Base-by-base conservation (phyloP, 73 alveolate genomes). In the Breviolum minutum region DNA sequence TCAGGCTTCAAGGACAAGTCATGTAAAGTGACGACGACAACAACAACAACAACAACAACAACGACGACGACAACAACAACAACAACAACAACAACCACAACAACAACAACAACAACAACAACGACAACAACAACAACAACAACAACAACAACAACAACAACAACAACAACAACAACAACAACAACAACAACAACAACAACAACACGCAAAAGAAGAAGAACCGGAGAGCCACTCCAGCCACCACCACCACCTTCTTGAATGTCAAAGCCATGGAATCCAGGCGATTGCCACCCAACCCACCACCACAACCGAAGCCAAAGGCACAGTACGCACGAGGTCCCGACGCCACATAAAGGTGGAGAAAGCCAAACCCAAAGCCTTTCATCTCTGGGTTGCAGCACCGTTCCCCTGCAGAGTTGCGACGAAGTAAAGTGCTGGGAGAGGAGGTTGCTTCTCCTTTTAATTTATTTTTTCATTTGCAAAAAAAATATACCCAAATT, bases 321-420 rank as follows among this genome's bases (percentile, higher is more conserved):
- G 2, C 7, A 26, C 92, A 83, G 62, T 76, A 83, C 1, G 92
- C 92, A 1, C 61, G 48, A 6, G 92, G 92, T 19, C 92, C 92
- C 26, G 92, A 54, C 12, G 92, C 92, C 60, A 83, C 92, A 22
- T 83, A 83, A 74, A 83, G 7, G 8, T 83, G 92, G 29, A n/a
- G n/a, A n/a, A n/a, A n/a, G n/a, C n/a, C n/a, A n/a, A n/a, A n/a
- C n/a, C 62, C 92, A 24, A 54, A 26, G 1, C 63, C 68, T 60
- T 29, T 17, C 90, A 48, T 17, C 71, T 26, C n/a, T 22, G 17
- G 17, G 54, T 40, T 40, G 54, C 54, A 40, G 54, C 5, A n/a
- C n/a, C n/a, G n/a, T n/a, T n/a, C n/a, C n/a, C n/a, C n/a, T n/a
- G n/a, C n/a, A n/a, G n/a, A n/a, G 17, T 66, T 17, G 74, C 74